Evolutionary conservation across 345 rosid genomes (phyloP), one percentile per base, ranked within the genome.

Genomic region (Eutrema heterophyllum): DNA sequence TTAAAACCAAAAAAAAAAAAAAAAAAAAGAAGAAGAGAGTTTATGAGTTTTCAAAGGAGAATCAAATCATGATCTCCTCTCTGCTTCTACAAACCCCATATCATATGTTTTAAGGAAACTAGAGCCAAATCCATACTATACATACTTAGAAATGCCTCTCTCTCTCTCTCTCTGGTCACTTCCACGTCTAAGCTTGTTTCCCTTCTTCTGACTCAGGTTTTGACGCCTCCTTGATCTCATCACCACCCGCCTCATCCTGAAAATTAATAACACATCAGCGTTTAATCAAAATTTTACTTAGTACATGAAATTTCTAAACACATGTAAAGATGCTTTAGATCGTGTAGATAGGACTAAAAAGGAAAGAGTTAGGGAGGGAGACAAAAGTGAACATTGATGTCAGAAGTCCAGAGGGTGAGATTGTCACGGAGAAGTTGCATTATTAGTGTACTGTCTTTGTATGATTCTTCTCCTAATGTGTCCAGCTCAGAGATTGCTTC

Each of bases 401-500:
- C 98, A 63, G 99, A 92, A 69, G 98, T 95, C 99, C 98, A 95
- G 13, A 95, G 94, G 15, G 99, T 95, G 68, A 95, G 82, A 58
- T 95, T 95, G 77, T 95, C 98, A 16, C 97, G 96, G 75, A 95
- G 98, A 72, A 95, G 96, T 84, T 95, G 98, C 99, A 95, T 95
- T 72, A 95, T 95, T 79, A 92, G 76, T 35, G 99, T 92, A 74
- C 97, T 92, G 79, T 95, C 98, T 86, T 92, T 92, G 96, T 95
- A 95, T 36, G 98, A 92, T 77, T 95, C 99, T 85, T 95, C 99
- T 12, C 98, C 98, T 78, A 95, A 62, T 9, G 98, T 90, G 75
- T 95, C 98, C 70, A 95, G 83, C 89, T 92, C 98, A 70, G 99
- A 84, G 68, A 95, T 95, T 55, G 99, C 99, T 84, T 92, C 99